Base-by-base conservation (phyloP, 2,329 filamentous ascomycete species). In the Calonectria leucothoes region DNA sequence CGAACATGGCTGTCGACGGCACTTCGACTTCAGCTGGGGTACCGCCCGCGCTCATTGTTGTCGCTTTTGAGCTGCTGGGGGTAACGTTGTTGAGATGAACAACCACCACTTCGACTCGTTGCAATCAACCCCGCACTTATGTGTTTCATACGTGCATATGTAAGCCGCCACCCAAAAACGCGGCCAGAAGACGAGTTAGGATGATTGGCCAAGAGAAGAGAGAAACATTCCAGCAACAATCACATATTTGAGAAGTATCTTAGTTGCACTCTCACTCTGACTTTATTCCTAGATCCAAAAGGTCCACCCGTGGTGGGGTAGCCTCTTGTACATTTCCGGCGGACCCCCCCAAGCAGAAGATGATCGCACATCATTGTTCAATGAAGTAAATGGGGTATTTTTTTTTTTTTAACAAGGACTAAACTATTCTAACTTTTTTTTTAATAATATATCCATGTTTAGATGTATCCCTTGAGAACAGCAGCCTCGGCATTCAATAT, bases 401-500 rank as follows among this genome's bases (percentile, higher is more conserved):
- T 63, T 67, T 20, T 45, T 66, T 35, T 35, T 31, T 52, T 37
- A 64, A n/a, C n/a, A n/a, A n/a, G n/a, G n/a, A n/a, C n/a, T 29
- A 49, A 71, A 52, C 51, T 66, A 42, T 49, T 69, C 64, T 15
- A 29, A 61, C 48, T 69, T 72, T 69, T 64, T n/a, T n/a, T n/a
- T n/a, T n/a, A n/a, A n/a, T n/a, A n/a, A 65, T 51, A 35, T 59
- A 57, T 72, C 31, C n/a, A n/a, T 33, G 14, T 66, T 84, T 88
- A 95, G 76, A 96, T 89, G 81, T 93, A 95, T 6, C 96, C 96
- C 88, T 98, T 97, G 77, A 98, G 90, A 14, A 98, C 93, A 29
- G 95, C 95, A 33, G 95, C 95, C 85, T 98, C 96, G 33, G 96
- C 95, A 81, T 98, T 98, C 79, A 98, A 85, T 85, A 98, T 98